A percentile compares a stretch with the other conserved stretches of the same genome.
Conservation (phyloP, 805 yeast genomes). For the Wickerhamomyces canadensis region DNA sequence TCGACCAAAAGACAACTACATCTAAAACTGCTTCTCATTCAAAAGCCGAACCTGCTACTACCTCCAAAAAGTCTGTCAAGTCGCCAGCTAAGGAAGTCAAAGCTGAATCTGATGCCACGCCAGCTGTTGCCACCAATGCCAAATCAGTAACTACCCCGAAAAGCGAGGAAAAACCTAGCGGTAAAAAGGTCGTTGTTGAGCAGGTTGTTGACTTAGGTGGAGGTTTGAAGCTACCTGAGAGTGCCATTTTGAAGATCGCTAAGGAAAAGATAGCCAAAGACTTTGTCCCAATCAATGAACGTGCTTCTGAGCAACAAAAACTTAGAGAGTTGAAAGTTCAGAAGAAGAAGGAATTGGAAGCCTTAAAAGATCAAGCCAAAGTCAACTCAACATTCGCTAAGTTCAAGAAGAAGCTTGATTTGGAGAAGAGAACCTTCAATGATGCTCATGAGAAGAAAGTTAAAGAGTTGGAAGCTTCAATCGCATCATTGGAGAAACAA, state of each 20-base stretch:
- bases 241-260: constrained; percentile 22
- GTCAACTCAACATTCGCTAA: constrained; percentile 20
- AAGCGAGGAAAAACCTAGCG: background rate
- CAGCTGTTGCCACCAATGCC: background rate
- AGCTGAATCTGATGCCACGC: background rate
- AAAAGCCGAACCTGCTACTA: constrained; percentile 1
- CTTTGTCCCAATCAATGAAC: constrained; percentile 16
- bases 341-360: constrained; percentile 22
- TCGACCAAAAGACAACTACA: background rate
- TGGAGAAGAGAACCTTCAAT: constrained; percentile 16
- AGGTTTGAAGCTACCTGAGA: constrained; percentile 24
- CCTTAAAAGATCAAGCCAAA: constrained; percentile 21
- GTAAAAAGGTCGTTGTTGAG: constrained; percentile 16
- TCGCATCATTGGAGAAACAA: constrained; percentile 15
- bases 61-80: constrained; percentile 1
- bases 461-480: constrained; percentile 18
- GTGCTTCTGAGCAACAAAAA: constrained; percentile 21
- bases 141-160: background rate
- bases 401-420: constrained; percentile 23
- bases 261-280: constrained; percentile 17
- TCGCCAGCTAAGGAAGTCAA: background rate
- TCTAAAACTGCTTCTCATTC: constrained; percentile 1
- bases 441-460: constrained; percentile 13
- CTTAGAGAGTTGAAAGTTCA: constrained; percentile 20
- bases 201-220: constrained; percentile 23